Evolutionary conservation across 257 asterid species (phyloP), one percentile per base, ranked within the genome.

Genomic region (Leonotis leonurus): DNA sequence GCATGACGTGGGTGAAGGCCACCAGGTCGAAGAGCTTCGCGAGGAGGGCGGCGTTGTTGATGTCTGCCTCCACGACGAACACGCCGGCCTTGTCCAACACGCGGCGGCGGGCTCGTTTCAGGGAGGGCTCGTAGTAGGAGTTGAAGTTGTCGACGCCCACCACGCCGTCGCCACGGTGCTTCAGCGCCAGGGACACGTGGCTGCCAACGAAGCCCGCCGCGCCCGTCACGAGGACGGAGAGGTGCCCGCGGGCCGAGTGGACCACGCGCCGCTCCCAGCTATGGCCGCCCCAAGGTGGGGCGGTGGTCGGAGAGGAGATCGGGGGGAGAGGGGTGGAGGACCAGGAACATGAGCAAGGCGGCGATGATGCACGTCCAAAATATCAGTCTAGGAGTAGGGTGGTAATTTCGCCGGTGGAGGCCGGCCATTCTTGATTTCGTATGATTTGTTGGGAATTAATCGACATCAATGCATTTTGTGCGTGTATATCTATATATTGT

Each of bases 201-300:
- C 86, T 72, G 0, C 98, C 98, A 1, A 91, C 98, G 62, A 91
- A 91, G 0, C 98, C 98, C 2, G 81, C 95, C 0, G 98, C 98
- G 0, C 98, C 98, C 0, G 98, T 91, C 49, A 91, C 95, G 2
- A 91, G 71, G n/a, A 91, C 86, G 4, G 98, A 88, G 70, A 88
- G 48, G 62, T 35, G 48, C 46, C 48, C 48, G 20, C 48, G 62
- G 21, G 46, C 48, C 6, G 6, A 6, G 32, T 10, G 79, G 62
- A 76, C 94, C 12, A 87, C 78, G 26, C 81, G 77, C 1, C 63
- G 73, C 68, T 84, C 94, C 89, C 88, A 87, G 1, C 73, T 80
- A 40, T 67, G 50, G 14, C 87, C 89, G 27, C 85, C 89, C 87
- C 94, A 14, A 18, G 53, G 36, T 6, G 46, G 56, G 77, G 2